Evolutionary conservation across 306 rosid species (phyloP), one percentile per base, ranked within the genome.

Genomic region (Prunus mume): DNA sequence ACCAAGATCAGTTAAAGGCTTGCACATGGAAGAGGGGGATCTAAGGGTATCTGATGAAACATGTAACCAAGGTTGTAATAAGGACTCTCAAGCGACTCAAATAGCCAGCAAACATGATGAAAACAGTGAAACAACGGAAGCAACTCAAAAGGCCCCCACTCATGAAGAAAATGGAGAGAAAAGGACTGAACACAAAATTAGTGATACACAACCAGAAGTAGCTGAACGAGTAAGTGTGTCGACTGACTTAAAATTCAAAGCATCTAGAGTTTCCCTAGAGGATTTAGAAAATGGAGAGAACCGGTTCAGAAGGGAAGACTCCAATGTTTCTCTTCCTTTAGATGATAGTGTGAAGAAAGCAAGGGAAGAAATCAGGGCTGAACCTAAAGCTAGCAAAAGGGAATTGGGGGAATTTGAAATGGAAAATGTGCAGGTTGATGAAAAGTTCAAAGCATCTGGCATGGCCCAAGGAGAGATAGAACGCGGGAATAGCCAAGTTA

Each of bases 161-260:
- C 85, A 57, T 66, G 83, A 50, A 68, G 86, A 82, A 71, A 74
- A 52, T 75, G 83, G 69, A 75, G 79, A 52, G 77, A 64, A 22
- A 43, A 73, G 67, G 56, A 51, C 68, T 72, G 81, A 74, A 64
- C 47, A 79, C 65, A 50, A 45, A 45, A 27, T 13, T 78, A 60
- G 51, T 80, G 91, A 78, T 75, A 81, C 32, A 71, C 79, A 67
- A 17, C 51, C 85, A 77, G 85, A 79, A 76, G 81, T 68, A 61
- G 56, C 49, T 69, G 73, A 80, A 68, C 72, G 19, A 61, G 87
- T 78, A 79, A 76, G 73, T 75, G 62, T 72, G 55, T 43, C 27
- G 32, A 63, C 54, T 79, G 78, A 52, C 70, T 74, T 54, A 66
- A 71, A 71, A 19, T 20, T 15, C 54, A 67, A 68, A 72, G 80